Percentiles rank a stretch among this genome's conserved stretches.
phyloP scores from a whole-genome alignment of 2,329 filamentous ascomycete species.

The Aspergillus udagawae region DNA sequence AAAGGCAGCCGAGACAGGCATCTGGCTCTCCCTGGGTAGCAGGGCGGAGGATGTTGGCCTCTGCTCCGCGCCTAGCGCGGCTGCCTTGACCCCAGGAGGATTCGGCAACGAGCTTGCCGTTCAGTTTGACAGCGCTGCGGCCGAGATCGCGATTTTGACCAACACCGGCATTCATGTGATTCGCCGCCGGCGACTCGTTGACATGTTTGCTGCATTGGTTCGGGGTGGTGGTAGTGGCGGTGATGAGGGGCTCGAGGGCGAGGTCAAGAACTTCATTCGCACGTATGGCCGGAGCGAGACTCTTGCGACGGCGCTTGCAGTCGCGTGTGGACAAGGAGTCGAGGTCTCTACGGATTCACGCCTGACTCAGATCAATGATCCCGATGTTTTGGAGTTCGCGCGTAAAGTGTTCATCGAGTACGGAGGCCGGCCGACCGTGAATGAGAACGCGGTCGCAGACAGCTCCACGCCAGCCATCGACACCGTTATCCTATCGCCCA shows the following conservation, averaged over 20 bases:
- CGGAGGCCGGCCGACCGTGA: constrained; percentile 79
- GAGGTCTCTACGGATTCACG: constrained; percentile 71
- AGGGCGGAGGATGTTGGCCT: constrained; percentile 74
- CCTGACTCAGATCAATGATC: constrained; percentile 68
- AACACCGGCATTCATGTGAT: constrained; percentile 87
- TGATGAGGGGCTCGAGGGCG: constrained; percentile 69
- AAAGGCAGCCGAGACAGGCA: constrained; percentile 73
- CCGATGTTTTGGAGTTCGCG: constrained; percentile 79
- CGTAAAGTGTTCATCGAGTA: constrained; percentile 87
- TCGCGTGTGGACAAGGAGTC: constrained; percentile 88
- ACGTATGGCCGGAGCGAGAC: constrained; percentile 86
- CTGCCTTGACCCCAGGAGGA: constrained; percentile 63
- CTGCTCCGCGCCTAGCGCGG: constrained; percentile 68
- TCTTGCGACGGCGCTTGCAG: constrained; percentile 83
- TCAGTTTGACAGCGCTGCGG: constrained; percentile 81
- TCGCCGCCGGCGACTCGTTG: constrained; percentile 77
- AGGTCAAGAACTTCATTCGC: constrained; percentile 78
- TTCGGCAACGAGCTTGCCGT: constrained; percentile 95
- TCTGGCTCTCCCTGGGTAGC: constrained; percentile 72
- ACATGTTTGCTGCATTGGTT: constrained; percentile 83
- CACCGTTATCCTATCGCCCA: constrained; percentile 78
- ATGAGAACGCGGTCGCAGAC: constrained; percentile 67
- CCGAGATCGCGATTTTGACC: constrained; percentile 86
- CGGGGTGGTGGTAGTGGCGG: constrained; percentile 63
- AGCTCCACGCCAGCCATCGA: constrained; percentile 66